Conservation (phyloP, 352 stramenopile species). For the Pythium folliculosum region DNA sequence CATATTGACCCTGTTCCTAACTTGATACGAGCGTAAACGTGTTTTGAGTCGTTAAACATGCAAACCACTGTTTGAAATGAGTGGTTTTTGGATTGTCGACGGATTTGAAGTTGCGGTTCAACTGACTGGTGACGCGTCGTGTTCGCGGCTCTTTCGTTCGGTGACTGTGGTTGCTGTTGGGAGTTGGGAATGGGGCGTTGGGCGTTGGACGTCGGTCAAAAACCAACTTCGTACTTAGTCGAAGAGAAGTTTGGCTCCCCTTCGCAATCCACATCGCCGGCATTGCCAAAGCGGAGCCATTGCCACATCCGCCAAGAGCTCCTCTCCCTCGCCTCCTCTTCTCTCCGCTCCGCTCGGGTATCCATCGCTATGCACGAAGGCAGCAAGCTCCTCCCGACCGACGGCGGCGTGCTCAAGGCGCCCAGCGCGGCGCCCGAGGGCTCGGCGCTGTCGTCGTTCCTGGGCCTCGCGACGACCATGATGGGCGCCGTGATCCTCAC, state of each 20-base stretch:
- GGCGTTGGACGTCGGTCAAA: background rate
- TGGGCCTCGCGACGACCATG: conserved; percentile 84
- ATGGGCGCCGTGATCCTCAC: conserved; percentile 80
- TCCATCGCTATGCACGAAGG: conserved; percentile 23
- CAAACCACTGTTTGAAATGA: background rate
- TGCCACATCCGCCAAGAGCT: background rate
- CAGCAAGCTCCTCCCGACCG: conserved; percentile 23
- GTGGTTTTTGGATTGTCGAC: conserved; percentile 4
- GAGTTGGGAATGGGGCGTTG: too few species aligned
- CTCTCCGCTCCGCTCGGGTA: background rate
- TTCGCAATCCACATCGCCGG: background rate
- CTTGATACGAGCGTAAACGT: background rate
- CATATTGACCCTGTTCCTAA: background rate
- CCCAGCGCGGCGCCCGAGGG: conserved; percentile 30
- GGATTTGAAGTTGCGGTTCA: conserved; percentile 9
- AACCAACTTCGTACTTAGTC: conserved; percentile 15
- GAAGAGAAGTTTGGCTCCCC: conserved; percentile 1
- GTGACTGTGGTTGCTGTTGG: too few species aligned
- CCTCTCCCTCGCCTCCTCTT: background rate
- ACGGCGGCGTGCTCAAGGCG: conserved; percentile 16
- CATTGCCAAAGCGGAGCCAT: background rate
- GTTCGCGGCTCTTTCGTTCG: background rate
- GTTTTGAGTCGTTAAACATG: background rate
- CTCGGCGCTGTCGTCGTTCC: conserved; percentile 70
- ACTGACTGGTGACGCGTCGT: conserved; percentile 3